phyloP scores from a whole-genome alignment of 495 filamentous ascomycete species.

The Penicillium malachiteum region DNA sequence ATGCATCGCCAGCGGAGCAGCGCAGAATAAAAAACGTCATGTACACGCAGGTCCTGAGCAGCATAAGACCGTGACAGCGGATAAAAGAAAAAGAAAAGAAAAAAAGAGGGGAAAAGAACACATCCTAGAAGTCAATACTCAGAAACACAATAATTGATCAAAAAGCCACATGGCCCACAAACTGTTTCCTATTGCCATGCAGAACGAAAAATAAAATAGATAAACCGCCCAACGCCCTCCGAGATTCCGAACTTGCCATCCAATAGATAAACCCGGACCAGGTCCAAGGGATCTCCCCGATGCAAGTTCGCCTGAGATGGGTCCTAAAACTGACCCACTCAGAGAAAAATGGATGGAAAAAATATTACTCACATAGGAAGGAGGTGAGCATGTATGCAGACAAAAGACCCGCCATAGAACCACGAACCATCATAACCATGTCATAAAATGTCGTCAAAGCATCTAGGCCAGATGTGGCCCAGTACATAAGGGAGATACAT shows the following conservation, averaged over 20 bases:
- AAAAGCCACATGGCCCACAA: not conserved
- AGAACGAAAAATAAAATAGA: not conserved
- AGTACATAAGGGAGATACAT: not conserved
- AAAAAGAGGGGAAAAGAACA: not conserved
- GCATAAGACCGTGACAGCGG: not conserved
- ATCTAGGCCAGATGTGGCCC: slow-evolving; percentile 4
- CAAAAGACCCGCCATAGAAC: not conserved
- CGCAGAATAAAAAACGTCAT: slow-evolving; percentile 2
- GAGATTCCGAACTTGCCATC: slow-evolving; percentile 4
- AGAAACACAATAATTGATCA: not conserved
- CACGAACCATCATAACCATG: not conserved
- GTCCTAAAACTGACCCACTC: not conserved
- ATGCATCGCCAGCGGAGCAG: slow-evolving; percentile 22
- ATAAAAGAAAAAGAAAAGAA: not conserved
- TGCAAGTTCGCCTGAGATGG: slow-evolving; percentile 1
- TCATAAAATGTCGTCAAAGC: slow-evolving; percentile 1
- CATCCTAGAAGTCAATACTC: not conserved
- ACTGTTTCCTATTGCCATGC: not conserved
- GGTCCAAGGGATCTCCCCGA: slow-evolving; percentile 3
- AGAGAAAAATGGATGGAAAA: not conserved
- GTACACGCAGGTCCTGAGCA: not conserved
- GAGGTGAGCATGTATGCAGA: not conserved
- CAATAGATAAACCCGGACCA: slow-evolving; percentile 5
- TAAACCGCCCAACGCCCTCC: slow-evolving; percentile 7
- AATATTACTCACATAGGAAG: not conserved